These are phyloP conservation scores for Rutstroemia sp. DNA, from an alignment of 2,329 filamentous ascomycete genomes.

Conservation along the genomic window DNA sequence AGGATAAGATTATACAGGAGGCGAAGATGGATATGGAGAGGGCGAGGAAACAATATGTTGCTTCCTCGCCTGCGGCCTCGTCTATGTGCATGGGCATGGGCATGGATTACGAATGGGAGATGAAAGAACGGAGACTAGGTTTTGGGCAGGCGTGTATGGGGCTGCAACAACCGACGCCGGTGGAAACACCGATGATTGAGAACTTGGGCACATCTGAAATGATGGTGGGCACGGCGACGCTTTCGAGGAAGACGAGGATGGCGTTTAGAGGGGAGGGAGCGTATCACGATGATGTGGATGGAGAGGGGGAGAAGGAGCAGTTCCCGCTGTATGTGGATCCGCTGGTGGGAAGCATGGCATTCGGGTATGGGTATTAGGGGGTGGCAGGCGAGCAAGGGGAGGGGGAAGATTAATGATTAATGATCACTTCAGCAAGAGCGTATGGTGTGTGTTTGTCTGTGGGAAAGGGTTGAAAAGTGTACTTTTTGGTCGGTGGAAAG, in stretches of 20 bases:
- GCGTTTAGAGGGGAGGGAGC: not conserved
- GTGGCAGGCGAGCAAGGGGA: not conserved
- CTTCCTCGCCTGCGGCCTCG: not conserved
- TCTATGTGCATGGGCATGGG: not conserved
- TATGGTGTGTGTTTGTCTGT: too few relatives aligned
- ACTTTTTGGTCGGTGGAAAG: too few relatives aligned
- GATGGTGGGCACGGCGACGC: not conserved
- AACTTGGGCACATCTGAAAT: not conserved
- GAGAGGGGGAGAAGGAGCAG: not conserved
- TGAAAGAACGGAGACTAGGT: not conserved
- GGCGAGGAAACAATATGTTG: slow-evolving; percentile 32
- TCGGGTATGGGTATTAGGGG: not conserved
- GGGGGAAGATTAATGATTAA: too few relatives aligned
- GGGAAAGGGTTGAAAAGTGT: too few relatives aligned
- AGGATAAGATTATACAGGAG: slow-evolving; percentile 48
- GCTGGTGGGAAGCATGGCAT: not conserved
- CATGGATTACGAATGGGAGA: not conserved
- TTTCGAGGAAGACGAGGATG: not conserved
- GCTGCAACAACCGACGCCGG: not conserved
- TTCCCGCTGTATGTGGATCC: not conserved
- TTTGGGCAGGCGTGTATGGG: slow-evolving; percentile 2
- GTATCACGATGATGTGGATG: not conserved
- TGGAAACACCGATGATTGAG: slow-evolving; percentile 1
- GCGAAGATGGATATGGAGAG: slow-evolving; percentile 58
- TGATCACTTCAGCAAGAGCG: too few relatives aligned